These are phyloP conservation scores for Annulohypoxylon truncatum DNA, from an alignment of 2,329 filamentous ascomycete species.

Conservation along the genomic window DNA sequence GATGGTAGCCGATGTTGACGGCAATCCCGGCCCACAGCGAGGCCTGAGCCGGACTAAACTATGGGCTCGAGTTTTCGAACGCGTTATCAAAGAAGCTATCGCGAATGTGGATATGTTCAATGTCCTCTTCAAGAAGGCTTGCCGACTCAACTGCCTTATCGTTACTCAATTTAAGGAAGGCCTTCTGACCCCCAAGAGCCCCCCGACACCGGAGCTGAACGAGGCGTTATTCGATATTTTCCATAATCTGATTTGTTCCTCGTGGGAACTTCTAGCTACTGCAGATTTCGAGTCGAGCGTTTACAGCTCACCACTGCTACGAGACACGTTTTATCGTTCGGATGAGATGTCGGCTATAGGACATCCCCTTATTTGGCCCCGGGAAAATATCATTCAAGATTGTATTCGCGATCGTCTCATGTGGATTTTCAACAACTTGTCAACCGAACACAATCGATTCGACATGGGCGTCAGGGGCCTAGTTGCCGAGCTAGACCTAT, in stretches of 20 bases:
- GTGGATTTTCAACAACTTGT: background rate
- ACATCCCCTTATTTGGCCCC: background rate
- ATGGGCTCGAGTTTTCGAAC: background rate
- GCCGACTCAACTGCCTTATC: background rate
- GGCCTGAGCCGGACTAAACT: background rate
- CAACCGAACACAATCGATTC: background rate
- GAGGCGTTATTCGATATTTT: background rate
- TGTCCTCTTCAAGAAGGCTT: background rate
- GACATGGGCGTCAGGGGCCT: background rate
- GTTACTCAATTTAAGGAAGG: background rate
- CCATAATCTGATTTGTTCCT: background rate
- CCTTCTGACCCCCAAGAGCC: background rate
- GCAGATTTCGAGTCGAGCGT: background rate
- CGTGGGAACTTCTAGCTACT: background rate
- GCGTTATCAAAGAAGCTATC: slow-evolving; percentile 5
- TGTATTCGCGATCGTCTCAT: background rate
- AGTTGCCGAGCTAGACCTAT: slow-evolving; percentile 16
- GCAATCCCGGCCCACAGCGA: background rate
- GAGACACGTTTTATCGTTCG: background rate
- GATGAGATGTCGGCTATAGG: background rate
- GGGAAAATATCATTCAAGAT: background rate
- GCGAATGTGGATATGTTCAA: background rate
- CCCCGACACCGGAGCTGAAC: background rate
- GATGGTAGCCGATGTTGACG: background rate
- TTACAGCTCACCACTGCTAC: slow-evolving; percentile 10